Percentiles rank a stretch among this genome's conserved stretches.
These are phyloP conservation scores for Fusarium buxicola DNA, from an alignment of 2,329 filamentous ascomycete genomes.

Conservation along the genomic window DNA sequence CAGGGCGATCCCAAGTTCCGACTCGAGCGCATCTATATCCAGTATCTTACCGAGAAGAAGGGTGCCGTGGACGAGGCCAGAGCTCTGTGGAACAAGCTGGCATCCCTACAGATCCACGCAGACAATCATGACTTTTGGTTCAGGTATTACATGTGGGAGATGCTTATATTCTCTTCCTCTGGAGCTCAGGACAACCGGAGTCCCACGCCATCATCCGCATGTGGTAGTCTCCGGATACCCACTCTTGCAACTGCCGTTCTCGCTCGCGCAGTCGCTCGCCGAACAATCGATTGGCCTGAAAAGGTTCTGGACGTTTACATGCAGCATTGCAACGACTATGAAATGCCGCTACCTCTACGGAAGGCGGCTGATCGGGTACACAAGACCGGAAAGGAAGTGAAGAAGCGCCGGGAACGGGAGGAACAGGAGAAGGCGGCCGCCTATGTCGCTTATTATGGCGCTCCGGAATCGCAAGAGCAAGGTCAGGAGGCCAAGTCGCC, in stretches of 20 bases:
- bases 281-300: constrained; percentile 80
- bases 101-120: constrained; percentile 70
- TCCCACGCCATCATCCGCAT: constrained; percentile 59
- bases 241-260: constrained; percentile 80
- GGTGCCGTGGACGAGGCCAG: constrained; percentile 82
- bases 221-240: constrained; percentile 71
- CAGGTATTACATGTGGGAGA: constrained; percentile 91
- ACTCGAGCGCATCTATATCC: constrained; percentile 90
- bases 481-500: constrained; percentile 50
- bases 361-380: constrained; percentile 79
- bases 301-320: constrained; percentile 79
- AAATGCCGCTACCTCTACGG: constrained; percentile 80
- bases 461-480: constrained; percentile 42
- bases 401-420: constrained; percentile 74
- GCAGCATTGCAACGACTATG: constrained; percentile 90
- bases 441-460: constrained; percentile 56
- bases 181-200: constrained; percentile 60
- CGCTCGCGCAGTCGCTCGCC: constrained; percentile 72
- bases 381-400: constrained; percentile 72
- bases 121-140: constrained; percentile 95
- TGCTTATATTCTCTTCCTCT: constrained; percentile 69
- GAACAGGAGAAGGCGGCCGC: constrained; percentile 68
- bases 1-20: constrained; percentile 90
- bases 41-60: constrained; percentile 88
- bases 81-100: constrained; percentile 79